phyloP scores from a whole-genome alignment of 495 filamentous ascomycete species.

The Xylaria intraflava region DNA sequence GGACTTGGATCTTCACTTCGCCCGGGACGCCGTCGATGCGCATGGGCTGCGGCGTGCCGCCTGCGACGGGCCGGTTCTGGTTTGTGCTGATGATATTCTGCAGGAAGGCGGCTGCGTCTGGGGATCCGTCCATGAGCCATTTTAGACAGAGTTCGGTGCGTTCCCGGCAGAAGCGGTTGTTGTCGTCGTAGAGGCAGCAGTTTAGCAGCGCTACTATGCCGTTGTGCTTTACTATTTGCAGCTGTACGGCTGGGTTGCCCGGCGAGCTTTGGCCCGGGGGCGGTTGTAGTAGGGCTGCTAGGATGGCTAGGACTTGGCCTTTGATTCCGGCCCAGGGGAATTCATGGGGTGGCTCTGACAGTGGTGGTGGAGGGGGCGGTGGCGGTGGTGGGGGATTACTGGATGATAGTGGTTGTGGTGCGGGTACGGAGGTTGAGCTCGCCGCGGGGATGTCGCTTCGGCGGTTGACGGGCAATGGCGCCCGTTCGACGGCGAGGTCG shows the following conservation, averaged over 20 bases:
- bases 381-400: constrained; percentile 43
- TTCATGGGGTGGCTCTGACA: constrained; percentile 71
- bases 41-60: constrained; percentile 17
- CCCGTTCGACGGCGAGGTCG: constrained; percentile 76
- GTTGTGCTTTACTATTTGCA: constrained; percentile 73
- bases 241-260: constrained; percentile 75
- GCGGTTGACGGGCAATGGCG: constrained; percentile 44
- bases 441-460: constrained; percentile 18
- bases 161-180: constrained; percentile 86
- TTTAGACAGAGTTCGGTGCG: constrained; percentile 86
- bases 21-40: constrained; percentile 40
- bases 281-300: constrained; percentile 68
- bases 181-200: constrained; percentile 78
- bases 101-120: constrained; percentile 69
- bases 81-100: constrained; percentile 48
- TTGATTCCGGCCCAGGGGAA: constrained; percentile 94
- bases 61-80: constrained; percentile 10
- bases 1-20: constrained; percentile 40
- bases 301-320: constrained; percentile 80
- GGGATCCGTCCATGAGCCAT: constrained; percentile 78
- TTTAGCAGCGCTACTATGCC: constrained; percentile 80
- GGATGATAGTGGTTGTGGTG: constrained; percentile 35
- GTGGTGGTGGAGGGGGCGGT: constrained; percentile 50
- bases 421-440: constrained; percentile 27
- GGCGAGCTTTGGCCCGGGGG: constrained; percentile 40